A percentile compares a stretch with the other conserved stretches of the same genome.
Conservation (phyloP, 768 basidiomycete genomes). For the Suillus fuscotomentosus region DNA sequence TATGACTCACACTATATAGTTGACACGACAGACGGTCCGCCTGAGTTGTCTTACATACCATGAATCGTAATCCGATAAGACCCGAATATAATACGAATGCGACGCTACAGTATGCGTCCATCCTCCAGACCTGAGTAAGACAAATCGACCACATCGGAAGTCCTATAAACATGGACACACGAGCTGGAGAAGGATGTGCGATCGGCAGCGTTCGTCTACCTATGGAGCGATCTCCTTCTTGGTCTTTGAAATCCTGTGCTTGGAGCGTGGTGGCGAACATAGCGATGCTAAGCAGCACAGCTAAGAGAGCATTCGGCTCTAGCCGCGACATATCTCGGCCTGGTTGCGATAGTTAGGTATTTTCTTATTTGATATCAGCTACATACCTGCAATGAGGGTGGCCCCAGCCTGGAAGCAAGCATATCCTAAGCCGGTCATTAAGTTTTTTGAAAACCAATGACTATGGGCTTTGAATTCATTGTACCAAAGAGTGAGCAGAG, state of each 20-base stretch:
- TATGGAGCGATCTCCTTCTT: slow-evolving; percentile 38
- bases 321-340: slow-evolving; percentile 22
- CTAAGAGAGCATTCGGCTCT: slow-evolving; percentile 26
- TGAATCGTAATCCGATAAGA: slow-evolving; percentile 25
- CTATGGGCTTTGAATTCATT: slow-evolving; percentile 24
- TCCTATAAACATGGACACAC: slow-evolving; percentile 24
- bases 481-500: slow-evolving; percentile 25
- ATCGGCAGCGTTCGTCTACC: slow-evolving; percentile 46
- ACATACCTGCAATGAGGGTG: slow-evolving; percentile 35
- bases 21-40: slow-evolving; percentile 29
- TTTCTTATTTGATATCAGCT: background rate
- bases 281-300: slow-evolving; percentile 28
- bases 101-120: slow-evolving; percentile 25
- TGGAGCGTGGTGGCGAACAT: slow-evolving; percentile 38
- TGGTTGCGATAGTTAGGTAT: slow-evolving; percentile 13
- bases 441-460: slow-evolving; percentile 35
- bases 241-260: slow-evolving; percentile 38
- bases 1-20: slow-evolving; percentile 27
- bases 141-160: slow-evolving; percentile 31
- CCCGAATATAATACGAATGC: slow-evolving; percentile 25
- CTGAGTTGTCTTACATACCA: slow-evolving; percentile 18
- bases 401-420: slow-evolving; percentile 38
- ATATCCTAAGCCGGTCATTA: slow-evolving; percentile 35
- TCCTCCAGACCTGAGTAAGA: slow-evolving; percentile 24
- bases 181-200: slow-evolving; percentile 33